Percentiles rank a stretch among this genome's conserved stretches.
Conservation (phyloP, 2,329 filamentous ascomycete species). For the Alternaria brassicicola region DNA sequence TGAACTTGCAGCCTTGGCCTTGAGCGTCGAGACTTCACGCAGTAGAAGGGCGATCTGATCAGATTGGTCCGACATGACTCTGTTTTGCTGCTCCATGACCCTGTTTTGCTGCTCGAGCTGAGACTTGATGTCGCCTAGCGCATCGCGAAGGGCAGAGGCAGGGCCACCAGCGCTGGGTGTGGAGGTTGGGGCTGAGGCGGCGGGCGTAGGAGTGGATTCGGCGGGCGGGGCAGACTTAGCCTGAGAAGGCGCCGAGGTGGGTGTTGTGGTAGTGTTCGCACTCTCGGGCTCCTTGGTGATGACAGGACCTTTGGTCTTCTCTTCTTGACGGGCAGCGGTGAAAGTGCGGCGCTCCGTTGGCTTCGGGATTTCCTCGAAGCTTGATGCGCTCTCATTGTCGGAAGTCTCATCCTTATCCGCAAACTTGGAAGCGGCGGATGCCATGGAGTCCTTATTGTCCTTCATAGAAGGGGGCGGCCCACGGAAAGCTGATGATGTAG, state of each 20-base stretch:
- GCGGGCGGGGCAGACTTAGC: constrained; percentile 45
- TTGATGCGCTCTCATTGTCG: constrained; percentile 70
- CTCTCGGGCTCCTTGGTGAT: constrained; percentile 52
- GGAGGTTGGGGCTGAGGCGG: constrained; percentile 48
- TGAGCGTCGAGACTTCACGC: constrained; percentile 67
- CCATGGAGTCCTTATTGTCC: constrained; percentile 86
- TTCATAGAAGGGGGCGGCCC: constrained; percentile 72
- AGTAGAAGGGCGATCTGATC: constrained; percentile 74
- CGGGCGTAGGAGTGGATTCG: constrained; percentile 47
- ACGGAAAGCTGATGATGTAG: constrained; percentile 54
- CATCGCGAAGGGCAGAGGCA: constrained; percentile 64
- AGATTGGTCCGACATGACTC: constrained; percentile 77
- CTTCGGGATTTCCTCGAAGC: constrained; percentile 85
- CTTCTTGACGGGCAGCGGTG: constrained; percentile 47
- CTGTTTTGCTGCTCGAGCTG: constrained; percentile 77
- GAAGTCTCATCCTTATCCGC: constrained; percentile 73
- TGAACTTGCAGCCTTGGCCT: constrained; percentile 69
- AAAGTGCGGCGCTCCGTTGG: constrained; percentile 66
- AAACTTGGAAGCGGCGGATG: constrained; percentile 83
- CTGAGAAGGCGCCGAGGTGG: constrained; percentile 41
- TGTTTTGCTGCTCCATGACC: constrained; percentile 79
- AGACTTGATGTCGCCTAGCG: constrained; percentile 77
- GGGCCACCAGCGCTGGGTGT: constrained; percentile 51
- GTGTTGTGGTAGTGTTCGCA: constrained; percentile 51
- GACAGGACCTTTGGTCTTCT: constrained; percentile 46